phyloP scores from a whole-genome alignment of 83 land plant species.

The Diphasiastrum complanatum region DNA sequence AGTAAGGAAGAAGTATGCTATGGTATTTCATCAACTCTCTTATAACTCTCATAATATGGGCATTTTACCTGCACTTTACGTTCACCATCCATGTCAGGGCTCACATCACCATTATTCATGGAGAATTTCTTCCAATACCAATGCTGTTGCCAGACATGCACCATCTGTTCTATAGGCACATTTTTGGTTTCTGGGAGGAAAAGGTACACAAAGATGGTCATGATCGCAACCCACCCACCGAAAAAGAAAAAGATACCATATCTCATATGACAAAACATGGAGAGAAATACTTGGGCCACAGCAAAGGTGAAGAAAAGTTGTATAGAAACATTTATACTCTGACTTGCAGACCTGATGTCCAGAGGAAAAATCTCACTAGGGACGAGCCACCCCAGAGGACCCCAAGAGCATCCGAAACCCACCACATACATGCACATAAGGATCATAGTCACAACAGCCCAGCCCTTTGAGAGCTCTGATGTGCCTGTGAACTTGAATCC shows the following conservation, averaged over 20 bases:
- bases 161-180: background rate
- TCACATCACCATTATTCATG: too few species aligned
- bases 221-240: background rate
- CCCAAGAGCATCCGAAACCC: constrained; percentile 1
- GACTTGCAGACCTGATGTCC: background rate
- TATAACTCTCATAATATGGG: too few species aligned
- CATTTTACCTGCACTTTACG: too few species aligned
- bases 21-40: too few species aligned
- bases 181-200: constrained; percentile 2
- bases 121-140: background rate
- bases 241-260: background rate
- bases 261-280: constrained; percentile 2
- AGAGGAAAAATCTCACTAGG: too few species aligned
- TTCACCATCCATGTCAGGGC: too few species aligned
- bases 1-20: too few species aligned
- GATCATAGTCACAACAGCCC: background rate
- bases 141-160: constrained; percentile 2
- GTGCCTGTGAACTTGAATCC: background rate
- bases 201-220: background rate
- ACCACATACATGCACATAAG: background rate
- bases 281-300: background rate
- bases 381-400: constrained; percentile 2
- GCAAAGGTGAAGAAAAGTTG: background rate
- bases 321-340: background rate
- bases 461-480: background rate